phyloP scores from a whole-genome alignment of 495 filamentous ascomycete genomes.

The Penicillium argentinense region DNA sequence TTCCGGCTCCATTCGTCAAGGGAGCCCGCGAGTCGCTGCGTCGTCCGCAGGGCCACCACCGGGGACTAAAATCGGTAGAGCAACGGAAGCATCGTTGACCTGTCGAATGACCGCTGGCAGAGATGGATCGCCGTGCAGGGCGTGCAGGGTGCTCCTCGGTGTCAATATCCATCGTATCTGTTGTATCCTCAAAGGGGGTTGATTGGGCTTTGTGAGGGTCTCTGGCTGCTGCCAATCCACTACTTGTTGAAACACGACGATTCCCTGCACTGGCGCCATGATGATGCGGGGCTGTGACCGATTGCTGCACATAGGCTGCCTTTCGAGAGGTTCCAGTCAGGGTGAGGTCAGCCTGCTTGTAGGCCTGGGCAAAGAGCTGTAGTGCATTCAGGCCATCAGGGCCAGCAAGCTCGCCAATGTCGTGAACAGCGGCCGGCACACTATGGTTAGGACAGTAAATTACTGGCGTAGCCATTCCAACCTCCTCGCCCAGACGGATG shows the following conservation, averaged over 20 bases:
- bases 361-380: conserved; percentile 80
- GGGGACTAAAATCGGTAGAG: conserved; percentile 38
- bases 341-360: conserved; percentile 90
- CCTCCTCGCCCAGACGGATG: conserved; percentile 75
- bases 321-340: conserved; percentile 91
- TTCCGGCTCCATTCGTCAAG: conserved; percentile 33
- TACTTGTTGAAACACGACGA: conserved; percentile 42
- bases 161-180: conserved; percentile 41
- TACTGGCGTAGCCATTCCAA: conserved; percentile 71
- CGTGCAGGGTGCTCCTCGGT: conserved; percentile 22
- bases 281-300: conserved; percentile 37
- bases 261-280: conserved; percentile 21
- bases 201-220: conserved; percentile 30
- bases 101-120: conserved; percentile 4
- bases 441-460: conserved; percentile 90
- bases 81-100: conserved; percentile 41
- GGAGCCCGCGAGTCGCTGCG: conserved; percentile 27
- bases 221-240: conserved; percentile 26
- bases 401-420: conserved; percentile 69
- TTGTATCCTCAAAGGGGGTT: conserved; percentile 25
- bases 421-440: conserved; percentile 68
- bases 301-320: conserved; percentile 64
- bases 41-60: conserved; percentile 44
- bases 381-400: conserved; percentile 64
- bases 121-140: conserved; percentile 14